Percentiles rank a stretch among this genome's conserved stretches.
phyloP scores from a whole-genome alignment of 2,329 filamentous ascomycete species.

The Arthrobotrys sphaeroides region DNA sequence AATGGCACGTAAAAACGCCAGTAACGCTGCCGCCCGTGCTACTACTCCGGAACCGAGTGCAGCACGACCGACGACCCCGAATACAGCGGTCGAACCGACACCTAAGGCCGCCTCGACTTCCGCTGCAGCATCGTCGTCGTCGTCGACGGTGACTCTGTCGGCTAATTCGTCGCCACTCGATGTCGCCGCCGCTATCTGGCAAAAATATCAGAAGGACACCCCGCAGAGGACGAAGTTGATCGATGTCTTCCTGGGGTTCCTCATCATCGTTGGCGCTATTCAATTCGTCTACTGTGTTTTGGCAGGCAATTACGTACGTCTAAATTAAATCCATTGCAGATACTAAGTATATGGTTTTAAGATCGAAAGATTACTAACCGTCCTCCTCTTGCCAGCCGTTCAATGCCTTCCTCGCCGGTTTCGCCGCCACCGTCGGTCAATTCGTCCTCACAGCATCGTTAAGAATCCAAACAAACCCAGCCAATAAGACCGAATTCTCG shows the following conservation, averaged over 20 bases:
- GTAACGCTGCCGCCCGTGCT: constrained; percentile 39
- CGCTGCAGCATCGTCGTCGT: constrained; percentile 4
- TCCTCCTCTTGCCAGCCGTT: constrained; percentile 78
- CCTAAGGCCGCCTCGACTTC: constrained; percentile 14
- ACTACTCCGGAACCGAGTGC: constrained; percentile 39
- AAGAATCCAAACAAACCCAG: constrained; percentile 88
- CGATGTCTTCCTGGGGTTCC: constrained; percentile 88
- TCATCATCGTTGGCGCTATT: constrained; percentile 83
- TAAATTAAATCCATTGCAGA: not conserved
- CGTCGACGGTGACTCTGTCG: constrained; percentile 2
- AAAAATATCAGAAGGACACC: constrained; percentile 81
- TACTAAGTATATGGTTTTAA: not conserved
- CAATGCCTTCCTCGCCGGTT: constrained; percentile 97
- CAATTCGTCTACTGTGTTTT: constrained; percentile 94
- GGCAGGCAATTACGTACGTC: constrained; percentile 90
- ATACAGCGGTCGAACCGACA: constrained; percentile 17
- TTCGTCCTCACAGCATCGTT: constrained; percentile 91
- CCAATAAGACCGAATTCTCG: constrained; percentile 81
- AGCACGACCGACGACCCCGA: constrained; percentile 32
- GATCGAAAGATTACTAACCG: not conserved
- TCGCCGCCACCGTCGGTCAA: constrained; percentile 92
- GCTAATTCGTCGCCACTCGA: constrained; percentile 42
- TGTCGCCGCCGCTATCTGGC: constrained; percentile 66
- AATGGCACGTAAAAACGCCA: constrained; percentile 51
- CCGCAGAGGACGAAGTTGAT: constrained; percentile 91